Conservation (phyloP, 352 stramenopile species). For the Phytophthora megakarya region DNA sequence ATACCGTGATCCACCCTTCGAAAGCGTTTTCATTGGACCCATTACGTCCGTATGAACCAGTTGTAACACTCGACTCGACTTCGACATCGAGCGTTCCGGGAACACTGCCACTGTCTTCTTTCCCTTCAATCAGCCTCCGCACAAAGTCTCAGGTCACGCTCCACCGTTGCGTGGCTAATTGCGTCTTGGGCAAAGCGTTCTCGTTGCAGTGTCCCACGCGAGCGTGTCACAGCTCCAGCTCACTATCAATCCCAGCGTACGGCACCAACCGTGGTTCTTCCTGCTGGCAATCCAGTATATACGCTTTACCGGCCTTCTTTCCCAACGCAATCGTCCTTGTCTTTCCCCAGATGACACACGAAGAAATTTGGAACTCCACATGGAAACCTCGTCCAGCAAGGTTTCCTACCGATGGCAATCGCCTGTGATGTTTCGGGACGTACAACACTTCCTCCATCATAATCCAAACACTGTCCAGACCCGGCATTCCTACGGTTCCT, state of each 20-base stretch:
- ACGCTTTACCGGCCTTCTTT: too few species aligned
- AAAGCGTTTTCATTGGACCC: too few species aligned
- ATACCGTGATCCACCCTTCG: too few species aligned
- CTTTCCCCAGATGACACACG: conserved; percentile 16
- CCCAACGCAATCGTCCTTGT: too few species aligned
- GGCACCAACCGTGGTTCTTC: neutral
- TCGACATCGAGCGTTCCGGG: too few species aligned
- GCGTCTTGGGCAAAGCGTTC: neutral
- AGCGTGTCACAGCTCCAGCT: conserved; percentile 18
- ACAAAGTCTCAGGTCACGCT: neutral
- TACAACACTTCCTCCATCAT: conserved; percentile 10
- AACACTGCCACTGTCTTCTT: neutral
- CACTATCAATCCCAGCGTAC: conserved; percentile 1
- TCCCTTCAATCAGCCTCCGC: conserved; percentile 21
- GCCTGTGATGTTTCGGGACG: conserved; percentile 24
- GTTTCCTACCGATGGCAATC: conserved; percentile 24
- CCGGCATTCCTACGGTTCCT: conserved; percentile 5
- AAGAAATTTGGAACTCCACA: neutral
- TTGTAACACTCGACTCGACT: too few species aligned
- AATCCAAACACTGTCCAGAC: neutral
- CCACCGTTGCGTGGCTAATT: neutral
- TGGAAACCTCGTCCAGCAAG: neutral
- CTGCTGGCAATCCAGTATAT: conserved; percentile 17
- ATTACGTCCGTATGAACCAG: too few species aligned
- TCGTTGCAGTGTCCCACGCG: conserved; percentile 8